Base-by-base conservation (phyloP, 768 basidiomycete genomes). In the Lepiota venenata region DNA sequence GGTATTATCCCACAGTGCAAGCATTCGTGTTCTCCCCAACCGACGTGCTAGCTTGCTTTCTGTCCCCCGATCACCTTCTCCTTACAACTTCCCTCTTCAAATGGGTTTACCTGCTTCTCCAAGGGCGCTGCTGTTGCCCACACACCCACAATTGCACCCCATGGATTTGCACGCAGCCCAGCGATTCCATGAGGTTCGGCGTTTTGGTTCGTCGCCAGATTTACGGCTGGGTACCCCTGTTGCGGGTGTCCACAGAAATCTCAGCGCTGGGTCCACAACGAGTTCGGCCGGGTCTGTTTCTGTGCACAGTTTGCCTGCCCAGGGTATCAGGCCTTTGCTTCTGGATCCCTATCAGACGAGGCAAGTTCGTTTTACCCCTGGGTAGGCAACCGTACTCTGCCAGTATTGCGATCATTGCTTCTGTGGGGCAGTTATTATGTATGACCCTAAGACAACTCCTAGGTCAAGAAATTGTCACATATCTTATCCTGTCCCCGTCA, bases 61-160 rank as follows among this genome's bases (percentile, higher is more conserved):
- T n/a, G 61, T 64, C 3, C 68, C 69, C 6, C 58, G 67, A 14
- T 58, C 63, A 11, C 65, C 66, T 18, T 65, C 66, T 15, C 63
- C 61, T 14, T 50, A 60, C 16, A 53, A 52, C 18, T 50, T 44
- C 22, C 61, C 55, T 9, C 59, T 45, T 29, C 56, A 61, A 49
- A 37, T 56, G 15, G 59, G 60, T 12, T 52, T 69, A 40, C 65
- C 66, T 11, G 46, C 61, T 14, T 61, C 66, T 12, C 67, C 68
- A 7, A 61, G 59, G 37, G 60, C 65, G 12, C 61, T 58, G 4
- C 39, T 55, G 16, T 55, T 66, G 8, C 63, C 64, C 16, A 58
- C 64, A 25, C 66, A 64, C 47, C 66, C 66, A 18, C 59, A 55
- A 7, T 38, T 65, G 32, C 60, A 43, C 11, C 50, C 63, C 15